These are phyloP conservation scores for Cryptosporidium sp. DNA, from an alignment of 169 alveolate genomes.

Conservation along the genomic window DNA sequence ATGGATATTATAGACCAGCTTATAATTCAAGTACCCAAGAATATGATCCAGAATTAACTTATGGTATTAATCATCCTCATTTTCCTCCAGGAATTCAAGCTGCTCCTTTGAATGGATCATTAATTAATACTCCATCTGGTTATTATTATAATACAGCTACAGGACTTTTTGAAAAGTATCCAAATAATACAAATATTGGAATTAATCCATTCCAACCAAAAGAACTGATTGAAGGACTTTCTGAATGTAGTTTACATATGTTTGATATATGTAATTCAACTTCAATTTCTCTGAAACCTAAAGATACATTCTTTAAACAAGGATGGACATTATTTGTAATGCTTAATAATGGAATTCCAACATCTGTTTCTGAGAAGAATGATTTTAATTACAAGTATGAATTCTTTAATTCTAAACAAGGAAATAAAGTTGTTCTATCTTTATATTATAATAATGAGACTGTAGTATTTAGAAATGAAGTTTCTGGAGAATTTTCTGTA, in stretches of 20 bases:
- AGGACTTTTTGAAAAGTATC: slow-evolving; percentile 51
- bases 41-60: slow-evolving; percentile 36
- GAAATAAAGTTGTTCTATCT: slow-evolving; percentile 24
- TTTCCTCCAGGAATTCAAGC: slow-evolving; percentile 73
- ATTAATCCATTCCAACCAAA: slow-evolving; percentile 69
- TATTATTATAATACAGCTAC: slow-evolving; percentile 61
- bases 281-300: slow-evolving; percentile 26
- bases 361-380: slow-evolving; percentile 14
- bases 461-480: slow-evolving; percentile 38
- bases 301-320: slow-evolving; percentile 29
- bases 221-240: slow-evolving; percentile 23
- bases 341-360: slow-evolving; percentile 57
- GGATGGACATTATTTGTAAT: slow-evolving; percentile 61
- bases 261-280: slow-evolving; percentile 67
- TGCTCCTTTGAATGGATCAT: slow-evolving; percentile 46
- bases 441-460: slow-evolving; percentile 36
- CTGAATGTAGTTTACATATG: slow-evolving; percentile 55
- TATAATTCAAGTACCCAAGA: slow-evolving; percentile 1
- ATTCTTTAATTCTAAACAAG: slow-evolving; percentile 13
- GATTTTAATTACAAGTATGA: slow-evolving; percentile 61
- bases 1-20: slow-evolving; percentile 37
- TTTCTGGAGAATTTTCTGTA: slow-evolving; percentile 39
- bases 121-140: slow-evolving; percentile 32
- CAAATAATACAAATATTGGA: slow-evolving; percentile 40
- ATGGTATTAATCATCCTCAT: slow-evolving; percentile 31